phyloP scores from a whole-genome alignment of 768 basidiomycete species.

The Podaxis carcinomalis region DNA sequence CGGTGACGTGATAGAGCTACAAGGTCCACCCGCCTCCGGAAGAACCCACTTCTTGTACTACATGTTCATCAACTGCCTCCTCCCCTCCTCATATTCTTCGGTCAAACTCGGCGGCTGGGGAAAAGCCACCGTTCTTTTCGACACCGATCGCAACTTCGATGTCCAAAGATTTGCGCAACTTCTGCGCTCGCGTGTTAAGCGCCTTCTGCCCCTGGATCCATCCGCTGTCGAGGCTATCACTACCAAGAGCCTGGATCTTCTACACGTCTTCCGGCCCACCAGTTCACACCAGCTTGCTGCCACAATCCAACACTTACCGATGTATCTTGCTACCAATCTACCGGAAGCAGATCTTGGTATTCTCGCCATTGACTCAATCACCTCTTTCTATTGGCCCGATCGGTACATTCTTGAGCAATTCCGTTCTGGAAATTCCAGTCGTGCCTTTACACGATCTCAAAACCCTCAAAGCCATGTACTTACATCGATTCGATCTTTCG shows the following conservation, averaged over 20 bases:
- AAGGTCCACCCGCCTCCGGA: slow-evolving; percentile 70
- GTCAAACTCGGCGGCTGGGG: slow-evolving; percentile 51
- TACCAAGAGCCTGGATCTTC: slow-evolving; percentile 36
- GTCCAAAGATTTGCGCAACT: slow-evolving; percentile 48
- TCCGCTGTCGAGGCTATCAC: slow-evolving; percentile 11
- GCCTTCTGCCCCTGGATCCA: slow-evolving; percentile 22
- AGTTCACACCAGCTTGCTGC: slow-evolving; percentile 68
- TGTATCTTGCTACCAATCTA: slow-evolving; percentile 45
- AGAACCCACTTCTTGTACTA: slow-evolving; percentile 78
- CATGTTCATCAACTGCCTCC: slow-evolving; percentile 54
- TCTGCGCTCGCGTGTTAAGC: slow-evolving; percentile 42
- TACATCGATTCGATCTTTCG: slow-evolving; percentile 26
- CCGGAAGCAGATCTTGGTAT: slow-evolving; percentile 56
- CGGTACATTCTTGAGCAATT: slow-evolving; percentile 58
- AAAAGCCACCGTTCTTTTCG: slow-evolving; percentile 63
- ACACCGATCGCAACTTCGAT: slow-evolving; percentile 67
- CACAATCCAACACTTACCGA: slow-evolving; percentile 55
- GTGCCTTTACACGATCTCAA: slow-evolving; percentile 12
- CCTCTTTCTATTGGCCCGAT: slow-evolving; percentile 76
- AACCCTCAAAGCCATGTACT: slow-evolving; percentile 40
- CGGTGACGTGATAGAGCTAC: slow-evolving; percentile 72
- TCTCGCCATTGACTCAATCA: slow-evolving; percentile 72
- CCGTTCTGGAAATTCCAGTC: slow-evolving; percentile 18
- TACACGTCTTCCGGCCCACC: slow-evolving; percentile 68
- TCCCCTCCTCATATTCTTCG: slow-evolving; percentile 35